Base-by-base conservation (phyloP, 129 eudicot genomes). In the Centella asiatica region DNA sequence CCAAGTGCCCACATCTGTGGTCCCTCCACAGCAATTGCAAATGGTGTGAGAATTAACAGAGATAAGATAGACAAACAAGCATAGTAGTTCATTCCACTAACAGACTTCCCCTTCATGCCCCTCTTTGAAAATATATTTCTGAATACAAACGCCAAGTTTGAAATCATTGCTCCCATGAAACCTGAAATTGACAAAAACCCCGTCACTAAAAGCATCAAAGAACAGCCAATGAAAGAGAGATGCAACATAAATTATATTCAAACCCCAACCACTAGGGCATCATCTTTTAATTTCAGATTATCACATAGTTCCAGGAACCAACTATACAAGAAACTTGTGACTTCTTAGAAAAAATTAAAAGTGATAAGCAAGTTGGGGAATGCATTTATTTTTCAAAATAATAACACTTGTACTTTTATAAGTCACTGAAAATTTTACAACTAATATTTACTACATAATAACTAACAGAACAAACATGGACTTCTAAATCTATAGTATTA, bases 61-160 rank as follows among this genome's bases (percentile, higher is more conserved):
- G 93, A 85, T 40, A 81, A 73, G 13, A 85, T 70, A 1, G 93
- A 85, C 68, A 85, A 74, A 67, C 93, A 85, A 62, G 87, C 93
- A 54, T 85, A 85, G 68, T 85, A 85, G 80, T 85, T 85, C 93
- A 85, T 85, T 65, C 93, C 93, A 69, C 87, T 85, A 59, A 85
- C 93, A 63, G 93, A 85, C 24, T 81, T 85, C 65, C 93, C 93
- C 77, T 80, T 84, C 92, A 77, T 84, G 36, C 90, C 90, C 69
- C 57, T 80, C 71, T 83, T 83, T 26, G 90, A 83, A 63, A 83
- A 83, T 70, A 83, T 83, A 64, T 83, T 83, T 53, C 86, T 75
- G 65, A 83, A 80, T 66, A 83, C 90, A 77, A 83, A 83, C 22
- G 90, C 90, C 83, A 83, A 65, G 61, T 85, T 85, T 34, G 93